Conservation (phyloP, 2,329 filamentous ascomycete species). For the Phaeoacremonium minimum region DNA sequence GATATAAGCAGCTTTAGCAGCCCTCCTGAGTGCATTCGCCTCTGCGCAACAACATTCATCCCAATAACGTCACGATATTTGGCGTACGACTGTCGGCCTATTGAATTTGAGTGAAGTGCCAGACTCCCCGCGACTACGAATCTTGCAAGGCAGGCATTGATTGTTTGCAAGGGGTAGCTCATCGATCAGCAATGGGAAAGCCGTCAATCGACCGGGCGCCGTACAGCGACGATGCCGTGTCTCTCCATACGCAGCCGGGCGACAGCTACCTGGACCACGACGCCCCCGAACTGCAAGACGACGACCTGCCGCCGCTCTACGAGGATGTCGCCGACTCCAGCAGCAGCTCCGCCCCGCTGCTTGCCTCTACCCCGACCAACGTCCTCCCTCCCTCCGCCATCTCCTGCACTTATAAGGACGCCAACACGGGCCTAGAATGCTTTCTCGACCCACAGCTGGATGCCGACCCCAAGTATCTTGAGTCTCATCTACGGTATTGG, state of each 20-base stretch:
- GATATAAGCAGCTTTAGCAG: too few relatives aligned
- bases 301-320: constrained; percentile 43
- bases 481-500: constrained; percentile 37
- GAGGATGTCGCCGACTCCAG: constrained; percentile 24
- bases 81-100: too few relatives aligned
- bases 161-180: too few relatives aligned
- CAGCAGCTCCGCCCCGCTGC: constrained; percentile 16
- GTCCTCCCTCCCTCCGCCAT: constrained; percentile 17
- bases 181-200: constrained; percentile 20
- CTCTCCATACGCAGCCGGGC: constrained; percentile 20
- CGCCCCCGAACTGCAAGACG: constrained; percentile 23
- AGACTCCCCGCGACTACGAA: too few relatives aligned
- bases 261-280: constrained; percentile 30
- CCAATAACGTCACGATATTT: too few relatives aligned
- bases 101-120: too few relatives aligned
- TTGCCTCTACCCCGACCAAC: constrained; percentile 8
- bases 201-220: constrained; percentile 10
- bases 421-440: constrained; percentile 27
- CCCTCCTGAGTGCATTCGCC: too few relatives aligned
- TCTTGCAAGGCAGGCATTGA: too few relatives aligned
- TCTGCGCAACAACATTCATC: too few relatives aligned
- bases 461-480: constrained; percentile 34
- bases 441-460: constrained; percentile 43
- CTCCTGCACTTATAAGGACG: constrained; percentile 18
- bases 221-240: constrained; percentile 17